Base-by-base conservation (phyloP, 2,329 filamentous ascomycete genomes). In the Bertia moriformis region DNA sequence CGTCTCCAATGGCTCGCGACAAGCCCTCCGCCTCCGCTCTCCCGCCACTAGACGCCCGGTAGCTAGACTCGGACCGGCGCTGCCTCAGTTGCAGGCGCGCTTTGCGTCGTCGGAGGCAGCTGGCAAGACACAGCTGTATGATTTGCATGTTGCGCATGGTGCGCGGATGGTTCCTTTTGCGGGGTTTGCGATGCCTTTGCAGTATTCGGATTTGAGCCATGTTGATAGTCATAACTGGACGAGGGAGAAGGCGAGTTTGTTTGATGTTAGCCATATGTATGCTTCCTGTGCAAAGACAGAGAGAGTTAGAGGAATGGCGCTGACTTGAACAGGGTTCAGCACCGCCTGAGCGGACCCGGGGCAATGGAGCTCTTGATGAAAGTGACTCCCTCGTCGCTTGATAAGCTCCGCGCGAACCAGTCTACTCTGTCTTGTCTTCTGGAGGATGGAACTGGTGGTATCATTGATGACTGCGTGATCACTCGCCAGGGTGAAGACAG, bases 101-200 rank as follows among this genome's bases (percentile, higher is more conserved):
- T 27, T 10, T 27, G 40, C 43, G 14, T 35, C 43, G 5, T 18
- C 19, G 33, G 4, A 40, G 18, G 12, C 40, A 41, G 15, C 45
- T 45, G 41, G 54, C 40, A 61, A 54, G 49, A 82, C 77, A 0
- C 71, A 70, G 29, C 56, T 82, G 13, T 72, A 79, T 51, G 69
- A 76, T 43, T 58, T 82, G n/a, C 77, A 82, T 53, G 51, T 71
- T 41, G 59, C 63, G 24, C 59, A 73, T 52, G 73, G 72, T 36
- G 77, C 68, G 29, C 80, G 78, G 51, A 78, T 81, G 65, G 76
- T 80, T n/a, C 73, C 74, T 1, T 82, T 79, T 55, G 77, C 73
- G 36, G 73, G 73, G 40, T 81, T 68, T 53, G 61, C 61, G 38
- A 82, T 82, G 77, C 77, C 77, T 2, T 63, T 82, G 36, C 69